Percentiles rank a stretch among this genome's conserved stretches.
Evolutionary conservation across 768 basidiomycete genomes (phyloP).

Genomic region (Russula vinacea): DNA sequence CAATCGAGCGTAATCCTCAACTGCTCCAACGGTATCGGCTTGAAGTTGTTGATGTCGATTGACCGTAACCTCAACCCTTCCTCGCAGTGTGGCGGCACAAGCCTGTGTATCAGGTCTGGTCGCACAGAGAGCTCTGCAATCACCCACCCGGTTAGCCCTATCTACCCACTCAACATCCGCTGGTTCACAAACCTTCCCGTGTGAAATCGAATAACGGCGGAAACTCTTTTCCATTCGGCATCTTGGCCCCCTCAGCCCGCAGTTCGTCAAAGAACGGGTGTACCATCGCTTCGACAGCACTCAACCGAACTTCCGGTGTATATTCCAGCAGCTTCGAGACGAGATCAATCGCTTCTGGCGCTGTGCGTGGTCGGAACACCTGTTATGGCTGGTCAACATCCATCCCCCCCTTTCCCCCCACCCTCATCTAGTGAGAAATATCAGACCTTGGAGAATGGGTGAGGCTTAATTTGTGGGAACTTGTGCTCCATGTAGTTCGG

Average conservation of each 20-base stretch:
- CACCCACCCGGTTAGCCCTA: neutral
- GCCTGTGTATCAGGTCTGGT: slow-evolving; percentile 87
- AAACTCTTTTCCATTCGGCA: slow-evolving; percentile 97
- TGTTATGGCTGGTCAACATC: slow-evolving; percentile 35
- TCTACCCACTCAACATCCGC: too few species aligned
- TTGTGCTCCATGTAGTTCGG: slow-evolving; percentile 99
- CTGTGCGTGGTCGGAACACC: slow-evolving; percentile 98
- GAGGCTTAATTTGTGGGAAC: slow-evolving; percentile 99
- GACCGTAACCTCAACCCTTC: slow-evolving; percentile 80
- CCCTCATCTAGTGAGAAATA: slow-evolving; percentile 14
- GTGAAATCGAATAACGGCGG: slow-evolving; percentile 94
- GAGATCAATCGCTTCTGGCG: slow-evolving; percentile 92
- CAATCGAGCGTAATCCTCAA: slow-evolving; percentile 90
- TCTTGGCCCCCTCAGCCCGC: slow-evolving; percentile 81
- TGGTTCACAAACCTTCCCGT: slow-evolving; percentile 71
- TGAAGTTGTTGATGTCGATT: slow-evolving; percentile 86
- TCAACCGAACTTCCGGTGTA: slow-evolving; percentile 91
- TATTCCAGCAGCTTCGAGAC: slow-evolving; percentile 95
- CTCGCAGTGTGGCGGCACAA: slow-evolving; percentile 90
- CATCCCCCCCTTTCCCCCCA: slow-evolving; percentile 28
- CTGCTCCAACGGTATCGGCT: slow-evolving; percentile 96
- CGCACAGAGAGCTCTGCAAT: slow-evolving; percentile 87
- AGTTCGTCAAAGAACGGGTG: slow-evolving; percentile 98
- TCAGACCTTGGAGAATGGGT: slow-evolving; percentile 91
- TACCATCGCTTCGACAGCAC: slow-evolving; percentile 87